phyloP scores from a whole-genome alignment of 192 early-diverging fungal genomes.

The Coemansia aciculifera region DNA sequence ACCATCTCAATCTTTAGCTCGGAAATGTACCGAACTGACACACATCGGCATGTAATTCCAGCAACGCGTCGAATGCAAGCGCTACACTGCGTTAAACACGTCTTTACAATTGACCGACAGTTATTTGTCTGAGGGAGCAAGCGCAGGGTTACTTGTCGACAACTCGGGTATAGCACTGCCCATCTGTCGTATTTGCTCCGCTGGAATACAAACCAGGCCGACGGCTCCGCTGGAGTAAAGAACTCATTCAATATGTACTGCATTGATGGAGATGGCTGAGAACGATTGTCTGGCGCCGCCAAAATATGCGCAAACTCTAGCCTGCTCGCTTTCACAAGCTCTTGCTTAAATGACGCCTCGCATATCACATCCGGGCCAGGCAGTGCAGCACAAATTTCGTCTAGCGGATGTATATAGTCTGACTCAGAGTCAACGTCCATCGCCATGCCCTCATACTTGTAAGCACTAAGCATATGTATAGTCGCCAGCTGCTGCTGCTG shows the following conservation, averaged over 20 bases:
- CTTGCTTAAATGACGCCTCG: background rate
- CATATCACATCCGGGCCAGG: background rate
- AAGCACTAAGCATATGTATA: no score
- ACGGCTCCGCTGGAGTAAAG: slow-evolving; percentile 20
- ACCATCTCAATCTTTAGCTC: slow-evolving; percentile 23
- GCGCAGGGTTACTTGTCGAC: slow-evolving; percentile 10
- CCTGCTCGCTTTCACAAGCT: background rate
- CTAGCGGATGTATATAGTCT: background rate
- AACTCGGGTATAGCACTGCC: slow-evolving; percentile 16
- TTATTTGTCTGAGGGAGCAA: slow-evolving; percentile 21
- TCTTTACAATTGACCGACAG: slow-evolving; percentile 11
- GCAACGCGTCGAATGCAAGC: slow-evolving; percentile 23
- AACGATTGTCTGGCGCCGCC: slow-evolving; percentile 8
- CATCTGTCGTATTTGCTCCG: slow-evolving; percentile 27
- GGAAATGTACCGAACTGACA: slow-evolving; percentile 19
- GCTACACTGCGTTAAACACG: slow-evolving; percentile 32
- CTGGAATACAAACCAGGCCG: slow-evolving; percentile 18
- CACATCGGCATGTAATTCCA: slow-evolving; percentile 24
- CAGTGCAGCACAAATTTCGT: background rate
- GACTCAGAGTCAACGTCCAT: background rate
- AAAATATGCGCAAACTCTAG: slow-evolving; percentile 35
- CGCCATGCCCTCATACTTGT: no score
- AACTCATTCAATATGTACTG: slow-evolving; percentile 20
- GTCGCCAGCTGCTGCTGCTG: no score
- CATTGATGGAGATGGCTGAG: slow-evolving; percentile 14